Evolutionary conservation across 768 basidiomycete genomes (phyloP).

Genomic region (Tricholoma furcatifolium): DNA sequence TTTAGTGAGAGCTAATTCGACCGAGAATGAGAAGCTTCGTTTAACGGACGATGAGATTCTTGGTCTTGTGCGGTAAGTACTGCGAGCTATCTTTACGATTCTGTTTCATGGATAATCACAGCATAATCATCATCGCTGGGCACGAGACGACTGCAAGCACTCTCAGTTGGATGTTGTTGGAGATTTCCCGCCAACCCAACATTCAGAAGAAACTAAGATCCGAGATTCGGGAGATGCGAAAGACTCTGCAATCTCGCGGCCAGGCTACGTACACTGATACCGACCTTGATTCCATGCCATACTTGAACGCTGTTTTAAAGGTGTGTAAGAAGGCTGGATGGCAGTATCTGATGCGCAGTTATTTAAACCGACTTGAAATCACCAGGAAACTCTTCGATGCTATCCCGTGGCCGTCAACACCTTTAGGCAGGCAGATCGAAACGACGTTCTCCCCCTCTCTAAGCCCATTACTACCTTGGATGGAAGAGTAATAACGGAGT

Average conservation of each 20-base stretch:
- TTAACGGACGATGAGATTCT: conserved; percentile 18
- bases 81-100: background rate
- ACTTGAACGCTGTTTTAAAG: conserved; percentile 45
- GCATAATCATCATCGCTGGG: conserved; percentile 50
- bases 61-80: too few species aligned
- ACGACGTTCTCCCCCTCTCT: conserved; percentile 60
- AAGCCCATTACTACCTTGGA: conserved; percentile 45
- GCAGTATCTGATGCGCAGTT: background rate
- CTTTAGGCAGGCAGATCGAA: conserved; percentile 40
- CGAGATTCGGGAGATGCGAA: conserved; percentile 50
- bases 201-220: conserved; percentile 59
- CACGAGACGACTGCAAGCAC: conserved; percentile 64
- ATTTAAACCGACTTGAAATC: background rate
- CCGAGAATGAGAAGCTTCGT: conserved; percentile 39
- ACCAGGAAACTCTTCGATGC: conserved; percentile 45
- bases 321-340: conserved; percentile 23
- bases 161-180: conserved; percentile 59
- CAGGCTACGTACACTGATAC: conserved; percentile 34
- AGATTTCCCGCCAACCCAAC: conserved; percentile 56
- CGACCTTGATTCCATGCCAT: conserved; percentile 53
- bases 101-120: conserved; percentile 32
- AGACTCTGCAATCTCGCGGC: conserved; percentile 34
- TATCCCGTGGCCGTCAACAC: conserved; percentile 37
- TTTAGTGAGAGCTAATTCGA: conserved; percentile 53
- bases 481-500: conserved; percentile 43